Base-by-base conservation (phyloP, 2,329 filamentous ascomycete genomes). In the Cytospora leucostoma region DNA sequence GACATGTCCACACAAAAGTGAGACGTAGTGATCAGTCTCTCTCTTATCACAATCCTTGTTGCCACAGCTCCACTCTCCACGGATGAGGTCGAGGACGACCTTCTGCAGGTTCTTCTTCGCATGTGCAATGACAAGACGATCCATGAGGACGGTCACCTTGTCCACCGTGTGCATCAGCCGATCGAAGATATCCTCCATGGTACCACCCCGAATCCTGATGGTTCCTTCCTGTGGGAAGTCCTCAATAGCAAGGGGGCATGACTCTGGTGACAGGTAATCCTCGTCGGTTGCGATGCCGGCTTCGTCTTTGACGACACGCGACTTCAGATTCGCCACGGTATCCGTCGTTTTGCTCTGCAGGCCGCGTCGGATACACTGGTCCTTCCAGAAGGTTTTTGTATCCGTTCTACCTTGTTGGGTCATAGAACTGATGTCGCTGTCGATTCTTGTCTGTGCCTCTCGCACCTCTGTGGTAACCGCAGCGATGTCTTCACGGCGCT, bases 171-270 rank as follows among this genome's bases (percentile, higher is more conserved):
- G 58, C 64, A 66, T 66, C 13, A 64, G 50, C 34, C 40, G 34
- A 21, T 66, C 61, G n/a, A 66, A 66, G 12, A 60, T 57, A n/a
- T 57, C 57, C 37, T 66, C 64, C 64, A 66, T 66, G 12, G 51
- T 56, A 4, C 64, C 61, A 7, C 64, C 64, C 6, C 64, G 58
- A 32, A 66, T 56, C 10, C 38, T 57, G 13, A 38, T 56, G 34
- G 58, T 61, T 54, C 64, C 64, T 35, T 61, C 50, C 34, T 44
- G 34, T 0, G 61, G 57, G 11, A 66, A 38, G 19, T 51, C 50
- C 15, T 37, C 27, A 5, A 61, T 21, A 7, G 15, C 50, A 5
- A 63, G 44, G n/a, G 53, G 38, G 12, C 64, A 61, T 32, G 57
- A 63, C 13, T 66, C 57, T 12, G 54, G 64, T 15, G 61, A 58